These are phyloP conservation scores for Venustampulla echinocandica DNA, from an alignment of 495 filamentous ascomycete genomes.

Conservation along the genomic window DNA sequence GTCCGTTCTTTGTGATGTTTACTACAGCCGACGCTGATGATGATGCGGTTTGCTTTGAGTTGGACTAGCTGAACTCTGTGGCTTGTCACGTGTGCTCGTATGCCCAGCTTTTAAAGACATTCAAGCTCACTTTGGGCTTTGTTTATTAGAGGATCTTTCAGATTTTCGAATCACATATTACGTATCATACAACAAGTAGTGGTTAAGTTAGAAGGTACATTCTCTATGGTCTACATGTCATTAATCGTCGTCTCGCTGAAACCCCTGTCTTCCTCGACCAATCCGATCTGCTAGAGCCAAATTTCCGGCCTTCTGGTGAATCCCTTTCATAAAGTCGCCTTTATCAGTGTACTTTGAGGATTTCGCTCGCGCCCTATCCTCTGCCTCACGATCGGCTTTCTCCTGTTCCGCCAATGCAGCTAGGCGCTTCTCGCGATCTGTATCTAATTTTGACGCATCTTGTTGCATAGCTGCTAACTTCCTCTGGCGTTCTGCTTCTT, in stretches of 20 bases:
- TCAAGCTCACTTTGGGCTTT: no score
- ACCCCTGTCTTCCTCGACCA: slow-evolving; percentile 35
- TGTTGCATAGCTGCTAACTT: slow-evolving; percentile 84
- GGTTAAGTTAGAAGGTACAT: no score
- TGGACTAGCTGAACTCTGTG: no score
- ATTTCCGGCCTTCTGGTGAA: slow-evolving; percentile 51
- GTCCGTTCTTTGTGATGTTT: no score
- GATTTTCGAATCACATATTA: no score
- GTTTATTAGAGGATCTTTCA: no score
- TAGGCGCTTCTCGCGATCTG: slow-evolving; percentile 62
- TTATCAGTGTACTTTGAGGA: slow-evolving; percentile 53
- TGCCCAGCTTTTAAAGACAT: no score
- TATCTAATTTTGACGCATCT: slow-evolving; percentile 71
- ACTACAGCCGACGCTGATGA: no score
- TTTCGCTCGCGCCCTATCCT: slow-evolving; percentile 48
- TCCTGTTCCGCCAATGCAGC: slow-evolving; percentile 59
- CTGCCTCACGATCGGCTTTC: slow-evolving; percentile 51
- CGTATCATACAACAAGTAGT: no score
- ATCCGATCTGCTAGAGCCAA: slow-evolving; percentile 48
- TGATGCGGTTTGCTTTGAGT: no score
- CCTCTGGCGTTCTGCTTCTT: slow-evolving; percentile 46
- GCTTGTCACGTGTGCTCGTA: no score
- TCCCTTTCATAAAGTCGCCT: slow-evolving; percentile 48
- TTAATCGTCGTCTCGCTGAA: slow-evolving; percentile 31
- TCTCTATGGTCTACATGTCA: no score